Evolutionary conservation across 2,329 filamentous ascomycete genomes (phyloP).

Genomic region (Trichoderma cornu-damae): DNA sequence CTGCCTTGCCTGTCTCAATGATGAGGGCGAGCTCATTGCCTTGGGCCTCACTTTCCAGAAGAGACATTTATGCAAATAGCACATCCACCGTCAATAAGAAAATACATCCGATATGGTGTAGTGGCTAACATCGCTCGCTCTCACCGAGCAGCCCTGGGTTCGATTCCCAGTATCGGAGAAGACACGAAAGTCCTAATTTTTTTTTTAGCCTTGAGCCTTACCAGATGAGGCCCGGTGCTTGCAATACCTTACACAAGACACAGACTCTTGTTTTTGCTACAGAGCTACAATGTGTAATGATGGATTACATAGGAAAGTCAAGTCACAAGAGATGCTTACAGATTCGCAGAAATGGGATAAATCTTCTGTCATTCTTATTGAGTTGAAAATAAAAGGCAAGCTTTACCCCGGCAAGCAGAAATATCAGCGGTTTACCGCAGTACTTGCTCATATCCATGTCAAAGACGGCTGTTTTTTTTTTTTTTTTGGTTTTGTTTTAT

Average conservation of each 20-base stretch:
- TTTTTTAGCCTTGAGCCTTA: not conserved
- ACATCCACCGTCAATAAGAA: not conserved
- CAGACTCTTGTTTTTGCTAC: not conserved
- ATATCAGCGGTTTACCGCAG: not conserved
- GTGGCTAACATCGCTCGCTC: conserved; percentile 35
- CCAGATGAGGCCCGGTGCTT: too few species aligned
- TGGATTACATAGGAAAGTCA: too few species aligned
- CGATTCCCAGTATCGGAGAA: conserved; percentile 21
- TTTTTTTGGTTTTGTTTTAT: not conserved
- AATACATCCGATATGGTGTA: conserved; percentile 32
- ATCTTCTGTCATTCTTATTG: conserved; percentile 14
- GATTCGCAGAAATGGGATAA: not conserved
- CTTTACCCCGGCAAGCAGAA: conserved; percentile 6
- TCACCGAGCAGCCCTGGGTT: conserved; percentile 22
- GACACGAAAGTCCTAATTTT: not conserved
- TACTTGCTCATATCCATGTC: not conserved
- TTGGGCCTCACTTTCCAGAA: too few species aligned
- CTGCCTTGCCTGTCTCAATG: too few species aligned
- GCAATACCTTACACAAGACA: too few species aligned
- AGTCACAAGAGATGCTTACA: not conserved
- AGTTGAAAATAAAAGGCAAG: conserved; percentile 11
- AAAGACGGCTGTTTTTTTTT: not conserved
- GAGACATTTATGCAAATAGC: not conserved
- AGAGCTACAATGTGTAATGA: too few species aligned
- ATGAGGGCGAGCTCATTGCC: too few species aligned